Conservation (phyloP, 805 yeast species). For the Komagataella phaffii region DNA sequence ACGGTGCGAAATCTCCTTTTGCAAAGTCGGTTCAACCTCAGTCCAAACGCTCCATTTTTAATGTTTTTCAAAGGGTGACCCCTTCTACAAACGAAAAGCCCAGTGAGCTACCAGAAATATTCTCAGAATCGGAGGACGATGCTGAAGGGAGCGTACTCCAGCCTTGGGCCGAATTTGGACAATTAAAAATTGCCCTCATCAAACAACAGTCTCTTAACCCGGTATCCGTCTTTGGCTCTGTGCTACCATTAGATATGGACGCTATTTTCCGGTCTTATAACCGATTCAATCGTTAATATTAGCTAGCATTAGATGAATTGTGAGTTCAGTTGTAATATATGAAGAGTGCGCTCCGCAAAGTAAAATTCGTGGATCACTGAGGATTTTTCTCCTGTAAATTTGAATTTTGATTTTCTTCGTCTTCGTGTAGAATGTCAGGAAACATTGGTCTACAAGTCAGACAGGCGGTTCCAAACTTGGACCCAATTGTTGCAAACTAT, state of each 20-base stretch:
- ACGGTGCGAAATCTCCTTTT: background rate
- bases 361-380: background rate
- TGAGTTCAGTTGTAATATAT: background rate
- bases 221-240: slow-evolving; percentile 57
- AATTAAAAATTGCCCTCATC: slow-evolving; percentile 28
- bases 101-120: slow-evolving; percentile 27
- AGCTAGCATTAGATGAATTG: background rate
- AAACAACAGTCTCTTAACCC: slow-evolving; percentile 48
- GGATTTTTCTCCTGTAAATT: background rate
- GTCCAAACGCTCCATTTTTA: background rate
- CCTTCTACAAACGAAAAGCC: background rate
- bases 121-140: slow-evolving; percentile 41
- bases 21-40: background rate
- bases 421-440: slow-evolving; percentile 12
- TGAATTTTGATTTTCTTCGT: background rate
- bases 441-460: slow-evolving; percentile 44
- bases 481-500: slow-evolving; percentile 77
- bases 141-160: slow-evolving; percentile 32
- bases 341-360: background rate
- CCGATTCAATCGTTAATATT: background rate
- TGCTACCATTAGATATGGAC: slow-evolving; percentile 55
- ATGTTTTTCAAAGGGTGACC: background rate
- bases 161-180: slow-evolving; percentile 55
- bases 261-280: slow-evolving; percentile 33
- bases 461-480: slow-evolving; percentile 77